Conservation (phyloP, 306 rosid genomes). For the Oxytropis ochrocephala region DNA sequence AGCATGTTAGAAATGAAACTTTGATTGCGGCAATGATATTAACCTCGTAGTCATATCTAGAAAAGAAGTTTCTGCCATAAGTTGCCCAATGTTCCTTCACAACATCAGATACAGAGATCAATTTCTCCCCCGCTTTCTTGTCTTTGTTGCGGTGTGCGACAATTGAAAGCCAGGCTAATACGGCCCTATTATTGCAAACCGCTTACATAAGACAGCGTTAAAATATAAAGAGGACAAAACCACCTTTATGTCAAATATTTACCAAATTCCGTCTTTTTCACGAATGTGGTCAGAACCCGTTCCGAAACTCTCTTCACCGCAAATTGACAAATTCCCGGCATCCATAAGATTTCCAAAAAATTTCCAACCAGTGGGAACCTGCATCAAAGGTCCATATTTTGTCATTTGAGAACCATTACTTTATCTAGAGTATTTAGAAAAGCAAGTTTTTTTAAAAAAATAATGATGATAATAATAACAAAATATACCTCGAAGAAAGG, state of each 20-base stretch:
- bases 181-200: slow-evolving; percentile 64
- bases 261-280: slow-evolving; percentile 99
- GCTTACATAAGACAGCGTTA: slow-evolving; percentile 12
- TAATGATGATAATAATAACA: neutral
- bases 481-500: slow-evolving; percentile 80
- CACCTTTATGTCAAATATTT: slow-evolving; percentile 29
- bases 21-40: slow-evolving; percentile 10
- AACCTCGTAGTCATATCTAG: slow-evolving; percentile 94
- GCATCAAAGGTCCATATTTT: slow-evolving; percentile 19
- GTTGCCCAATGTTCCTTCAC: slow-evolving; percentile 86
- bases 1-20: neutral
- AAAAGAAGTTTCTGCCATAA: slow-evolving; percentile 91
- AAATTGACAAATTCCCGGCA: slow-evolving; percentile 84
- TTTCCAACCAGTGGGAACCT: slow-evolving; percentile 99
- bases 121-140: slow-evolving; percentile 72
- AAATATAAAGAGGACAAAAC: neutral
- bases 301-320: slow-evolving; percentile 99
- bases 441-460: neutral
- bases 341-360: slow-evolving; percentile 99
- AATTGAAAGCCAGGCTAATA: slow-evolving; percentile 95
- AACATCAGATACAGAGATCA: slow-evolving; percentile 78
- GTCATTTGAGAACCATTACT: slow-evolving; percentile 18
- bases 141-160: slow-evolving; percentile 78
- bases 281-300: slow-evolving; percentile 99
- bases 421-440: slow-evolving; percentile 10